Percentiles rank a stretch among this genome's conserved stretches.
Conservation (phyloP, 345 rosid species). For the Salix viminalis region DNA sequence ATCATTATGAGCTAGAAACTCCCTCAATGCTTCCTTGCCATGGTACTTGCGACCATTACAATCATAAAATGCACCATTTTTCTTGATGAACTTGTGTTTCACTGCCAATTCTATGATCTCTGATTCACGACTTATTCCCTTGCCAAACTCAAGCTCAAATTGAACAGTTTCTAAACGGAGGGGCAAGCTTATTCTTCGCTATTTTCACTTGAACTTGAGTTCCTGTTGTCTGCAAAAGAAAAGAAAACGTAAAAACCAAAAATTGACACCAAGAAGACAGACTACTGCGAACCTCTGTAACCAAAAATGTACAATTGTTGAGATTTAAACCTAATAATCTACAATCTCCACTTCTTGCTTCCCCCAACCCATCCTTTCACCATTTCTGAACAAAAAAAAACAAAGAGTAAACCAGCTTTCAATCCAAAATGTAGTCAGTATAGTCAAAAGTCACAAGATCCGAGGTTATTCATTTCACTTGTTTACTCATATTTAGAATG, state of each 20-base stretch:
- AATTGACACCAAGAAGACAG: not conserved
- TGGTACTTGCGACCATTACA: slow-evolving; percentile 46
- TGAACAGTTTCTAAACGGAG: slow-evolving; percentile 79
- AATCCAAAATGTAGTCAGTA: not conserved
- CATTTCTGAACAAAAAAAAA: not conserved
- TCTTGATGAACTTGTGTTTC: slow-evolving; percentile 63
- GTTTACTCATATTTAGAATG: not conserved
- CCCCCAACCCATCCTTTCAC: not conserved
- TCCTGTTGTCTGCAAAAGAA: slow-evolving; percentile 57
- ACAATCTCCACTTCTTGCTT: not conserved
- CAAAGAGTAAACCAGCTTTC: not conserved
- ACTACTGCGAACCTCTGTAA: not conserved
- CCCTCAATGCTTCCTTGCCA: slow-evolving; percentile 80
- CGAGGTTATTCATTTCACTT: not conserved
- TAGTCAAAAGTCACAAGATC: not conserved
- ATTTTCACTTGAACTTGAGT: slow-evolving; percentile 74
- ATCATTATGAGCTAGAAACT: slow-evolving; percentile 47
- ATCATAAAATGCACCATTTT: slow-evolving; percentile 44
- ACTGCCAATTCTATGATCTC: slow-evolving; percentile 76
- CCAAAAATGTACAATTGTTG: not conserved
- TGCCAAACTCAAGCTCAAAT: slow-evolving; percentile 93
- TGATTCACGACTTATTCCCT: slow-evolving; percentile 68
- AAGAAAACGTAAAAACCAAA: not conserved
- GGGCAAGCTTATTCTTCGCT: slow-evolving; percentile 93
- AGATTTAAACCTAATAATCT: not conserved